Evolutionary conservation across 2,329 filamentous ascomycete species (phyloP).

Genomic region (Aspergillus brunneoviolaceus): DNA sequence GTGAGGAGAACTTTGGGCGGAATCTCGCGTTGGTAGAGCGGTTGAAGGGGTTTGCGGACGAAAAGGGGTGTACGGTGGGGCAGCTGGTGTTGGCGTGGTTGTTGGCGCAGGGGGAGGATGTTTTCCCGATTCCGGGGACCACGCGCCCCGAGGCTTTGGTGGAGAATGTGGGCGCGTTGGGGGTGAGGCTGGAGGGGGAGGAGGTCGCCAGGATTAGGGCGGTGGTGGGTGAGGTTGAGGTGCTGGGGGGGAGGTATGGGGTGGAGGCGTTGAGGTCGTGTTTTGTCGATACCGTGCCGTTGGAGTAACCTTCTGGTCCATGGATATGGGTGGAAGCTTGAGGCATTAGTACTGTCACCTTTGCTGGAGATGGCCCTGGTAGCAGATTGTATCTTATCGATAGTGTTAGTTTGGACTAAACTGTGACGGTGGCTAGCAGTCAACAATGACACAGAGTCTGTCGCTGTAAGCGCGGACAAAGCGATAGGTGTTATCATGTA

Average conservation of each 20-base stretch:
- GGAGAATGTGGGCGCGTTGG: constrained; percentile 4
- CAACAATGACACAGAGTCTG: too few relatives aligned
- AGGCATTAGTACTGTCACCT: too few relatives aligned
- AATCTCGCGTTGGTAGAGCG: constrained; percentile 55
- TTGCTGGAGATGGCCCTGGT: too few relatives aligned
- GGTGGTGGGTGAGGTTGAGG: not conserved
- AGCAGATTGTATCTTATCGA: too few relatives aligned
- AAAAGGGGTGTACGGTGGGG: constrained; percentile 55
- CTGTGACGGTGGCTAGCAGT: too few relatives aligned
- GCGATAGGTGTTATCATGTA: too few relatives aligned
- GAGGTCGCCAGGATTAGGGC: not conserved
- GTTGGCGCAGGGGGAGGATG: constrained; percentile 41
- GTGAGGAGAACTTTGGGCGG: constrained; percentile 52
- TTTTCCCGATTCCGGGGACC: constrained; percentile 11
- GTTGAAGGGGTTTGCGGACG: constrained; percentile 51
- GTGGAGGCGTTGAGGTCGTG: not conserved
- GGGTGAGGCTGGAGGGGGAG: not conserved
- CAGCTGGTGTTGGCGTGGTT: constrained; percentile 66
- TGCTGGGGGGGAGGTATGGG: not conserved
- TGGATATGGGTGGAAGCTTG: too few relatives aligned
- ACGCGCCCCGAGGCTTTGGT: not conserved
- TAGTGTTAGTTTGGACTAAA: too few relatives aligned
- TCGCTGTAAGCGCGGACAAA: too few relatives aligned
- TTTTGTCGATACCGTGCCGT: not conserved
- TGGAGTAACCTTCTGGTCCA: not conserved